phyloP scores from a whole-genome alignment of 495 filamentous ascomycete species.

The Geoglossum glabrum region DNA sequence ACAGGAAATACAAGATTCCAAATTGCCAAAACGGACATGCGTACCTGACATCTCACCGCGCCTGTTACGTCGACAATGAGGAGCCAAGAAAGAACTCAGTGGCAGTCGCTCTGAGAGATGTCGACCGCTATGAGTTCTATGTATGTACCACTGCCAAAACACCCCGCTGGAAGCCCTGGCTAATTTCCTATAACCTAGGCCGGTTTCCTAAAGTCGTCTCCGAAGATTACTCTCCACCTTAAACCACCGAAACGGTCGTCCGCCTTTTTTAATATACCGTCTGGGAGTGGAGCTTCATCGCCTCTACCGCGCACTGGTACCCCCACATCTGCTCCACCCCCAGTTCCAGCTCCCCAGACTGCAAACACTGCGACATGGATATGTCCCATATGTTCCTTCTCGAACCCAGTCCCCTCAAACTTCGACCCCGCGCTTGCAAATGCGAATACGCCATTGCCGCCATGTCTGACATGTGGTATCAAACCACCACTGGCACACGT shows the following conservation, averaged over 20 bases:
- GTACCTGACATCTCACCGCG: conserved; percentile 85
- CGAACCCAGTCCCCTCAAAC: conserved; percentile 85
- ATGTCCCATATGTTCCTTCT: conserved; percentile 90
- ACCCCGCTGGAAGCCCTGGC: neutral
- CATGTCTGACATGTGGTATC: conserved; percentile 86
- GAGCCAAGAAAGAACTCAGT: conserved; percentile 74
- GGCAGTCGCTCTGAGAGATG: conserved; percentile 70
- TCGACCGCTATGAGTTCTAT: conserved; percentile 82
- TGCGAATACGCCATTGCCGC: conserved; percentile 52
- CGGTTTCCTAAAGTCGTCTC: conserved; percentile 83
- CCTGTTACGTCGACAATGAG: conserved; percentile 82
- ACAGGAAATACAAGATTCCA: conserved; percentile 78
- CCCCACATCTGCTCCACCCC: conserved; percentile 22
- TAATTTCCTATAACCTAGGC: conserved; percentile 30
- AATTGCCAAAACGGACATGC: conserved; percentile 87
- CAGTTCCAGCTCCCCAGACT: conserved; percentile 26
- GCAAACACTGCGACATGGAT: conserved; percentile 72
- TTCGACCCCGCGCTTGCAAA: conserved; percentile 68
- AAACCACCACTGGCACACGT: conserved; percentile 67
- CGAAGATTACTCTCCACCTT: conserved; percentile 76
- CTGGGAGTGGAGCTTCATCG: conserved; percentile 26
- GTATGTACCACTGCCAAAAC: conserved; percentile 23
- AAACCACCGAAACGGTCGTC: conserved; percentile 41
- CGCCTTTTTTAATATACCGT: conserved; percentile 16
- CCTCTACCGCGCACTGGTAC: conserved; percentile 29